Evolutionary conservation across 441 rosid genomes (phyloP).

Genomic region (Sinapis alba): DNA sequence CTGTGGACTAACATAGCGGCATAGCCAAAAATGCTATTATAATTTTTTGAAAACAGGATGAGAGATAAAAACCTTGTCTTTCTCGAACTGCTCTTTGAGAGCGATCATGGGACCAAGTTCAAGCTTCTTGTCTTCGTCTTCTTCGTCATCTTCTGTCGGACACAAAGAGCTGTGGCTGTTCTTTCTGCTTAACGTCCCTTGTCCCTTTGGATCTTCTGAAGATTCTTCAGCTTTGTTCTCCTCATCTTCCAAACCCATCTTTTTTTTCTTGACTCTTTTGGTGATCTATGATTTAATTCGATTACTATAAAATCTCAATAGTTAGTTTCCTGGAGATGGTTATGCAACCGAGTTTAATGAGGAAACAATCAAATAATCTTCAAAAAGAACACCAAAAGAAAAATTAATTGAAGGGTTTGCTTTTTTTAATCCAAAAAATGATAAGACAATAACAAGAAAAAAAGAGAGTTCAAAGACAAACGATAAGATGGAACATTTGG

Average conservation of each 20-base stretch:
- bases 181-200: conserved; percentile 32
- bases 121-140: conserved; percentile 40
- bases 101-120: conserved; percentile 54
- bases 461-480: not conserved
- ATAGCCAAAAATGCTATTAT: not conserved
- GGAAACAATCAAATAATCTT: conserved; percentile 5
- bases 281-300: conserved; percentile 1
- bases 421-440: not conserved
- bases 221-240: conserved; percentile 18
- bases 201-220: conserved; percentile 25
- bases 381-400: not conserved
- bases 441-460: conserved; percentile 18
- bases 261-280: conserved; percentile 15
- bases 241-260: conserved; percentile 32
- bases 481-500: not conserved
- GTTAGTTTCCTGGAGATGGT: conserved; percentile 18
- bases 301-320: conserved; percentile 2
- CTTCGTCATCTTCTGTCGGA: conserved; percentile 43
- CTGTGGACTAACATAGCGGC: not conserved
- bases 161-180: conserved; percentile 39
- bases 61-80: conserved; percentile 47
- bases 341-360: conserved; percentile 16
- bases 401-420: not conserved
- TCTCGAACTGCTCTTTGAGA: conserved; percentile 56
- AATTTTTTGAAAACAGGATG: not conserved